Evolutionary conservation across 176 grass and related monocot genomes (phyloP).

Genomic region (Metroxylon sagu): DNA sequence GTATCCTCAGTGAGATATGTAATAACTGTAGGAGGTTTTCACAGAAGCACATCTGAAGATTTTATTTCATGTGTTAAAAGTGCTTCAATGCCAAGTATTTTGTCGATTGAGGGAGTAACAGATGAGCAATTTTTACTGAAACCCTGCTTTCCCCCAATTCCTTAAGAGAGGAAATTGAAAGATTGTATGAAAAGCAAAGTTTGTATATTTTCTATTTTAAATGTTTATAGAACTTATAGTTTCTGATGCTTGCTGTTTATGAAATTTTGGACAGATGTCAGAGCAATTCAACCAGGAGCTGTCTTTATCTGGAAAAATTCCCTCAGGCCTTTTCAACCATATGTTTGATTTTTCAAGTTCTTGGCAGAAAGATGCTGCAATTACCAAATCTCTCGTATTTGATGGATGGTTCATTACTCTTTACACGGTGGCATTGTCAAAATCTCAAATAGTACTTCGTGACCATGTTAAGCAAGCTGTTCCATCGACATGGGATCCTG

Average conservation of each 20-base stretch:
- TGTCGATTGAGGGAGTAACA: too few species aligned
- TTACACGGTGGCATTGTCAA: slow-evolving; percentile 78
- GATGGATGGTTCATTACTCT: slow-evolving; percentile 85
- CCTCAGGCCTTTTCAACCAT: slow-evolving; percentile 71
- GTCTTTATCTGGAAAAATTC: slow-evolving; percentile 87
- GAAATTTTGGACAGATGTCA: slow-evolving; percentile 70
- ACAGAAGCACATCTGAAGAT: too few species aligned
- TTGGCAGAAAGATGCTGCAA: slow-evolving; percentile 96
- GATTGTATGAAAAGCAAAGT: too few species aligned
- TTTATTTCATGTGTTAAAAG: too few species aligned
- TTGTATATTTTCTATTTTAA: too few species aligned
- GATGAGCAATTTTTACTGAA: too few species aligned
- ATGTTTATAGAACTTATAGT: too few species aligned
- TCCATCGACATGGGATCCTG: slow-evolving; percentile 91
- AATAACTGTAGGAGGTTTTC: too few species aligned
- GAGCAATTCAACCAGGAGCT: slow-evolving; percentile 98
- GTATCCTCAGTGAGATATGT: too few species aligned
- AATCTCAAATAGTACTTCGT: slow-evolving; percentile 54
- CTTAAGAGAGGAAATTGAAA: too few species aligned
- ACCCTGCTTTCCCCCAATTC: too few species aligned
- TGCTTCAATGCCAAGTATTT: too few species aligned
- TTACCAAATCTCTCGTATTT: slow-evolving; percentile 76
- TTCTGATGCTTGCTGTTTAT: neutral
- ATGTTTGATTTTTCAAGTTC: slow-evolving; percentile 72
- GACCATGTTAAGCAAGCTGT: slow-evolving; percentile 83